phyloP scores from a whole-genome alignment of 441 rosid species.

The Pelargonium hybrid region DNA sequence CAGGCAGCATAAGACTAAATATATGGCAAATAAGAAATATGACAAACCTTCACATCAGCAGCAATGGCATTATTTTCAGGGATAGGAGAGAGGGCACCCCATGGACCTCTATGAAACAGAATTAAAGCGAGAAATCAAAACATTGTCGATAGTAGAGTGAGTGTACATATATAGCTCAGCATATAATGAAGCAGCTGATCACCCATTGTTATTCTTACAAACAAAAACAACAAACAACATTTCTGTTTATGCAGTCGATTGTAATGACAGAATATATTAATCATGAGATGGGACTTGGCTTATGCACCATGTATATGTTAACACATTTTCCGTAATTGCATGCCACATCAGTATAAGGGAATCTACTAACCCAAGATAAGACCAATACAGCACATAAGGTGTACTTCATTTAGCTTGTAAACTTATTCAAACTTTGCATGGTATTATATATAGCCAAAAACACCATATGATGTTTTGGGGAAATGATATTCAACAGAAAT shows the following conservation, averaged over 20 bases:
- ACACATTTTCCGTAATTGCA: too few species aligned
- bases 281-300: background rate
- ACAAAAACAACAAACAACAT: background rate
- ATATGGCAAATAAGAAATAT: background rate
- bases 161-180: background rate
- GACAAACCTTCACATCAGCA: constrained; percentile 57
- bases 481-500: too few species aligned
- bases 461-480: too few species aligned
- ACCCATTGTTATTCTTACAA: background rate
- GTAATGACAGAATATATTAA: background rate
- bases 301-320: background rate
- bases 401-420: too few species aligned
- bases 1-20: constrained; percentile 5
- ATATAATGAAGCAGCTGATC: background rate
- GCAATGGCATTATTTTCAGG: constrained; percentile 92
- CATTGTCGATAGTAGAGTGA: background rate
- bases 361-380: too few species aligned
- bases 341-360: too few species aligned
- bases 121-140: constrained; percentile 12
- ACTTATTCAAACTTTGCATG: too few species aligned
- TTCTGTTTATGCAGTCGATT: background rate
- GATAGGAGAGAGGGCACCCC: constrained; percentile 91
- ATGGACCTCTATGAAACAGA: constrained; percentile 63
- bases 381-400: too few species aligned
- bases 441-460: too few species aligned